phyloP scores from a whole-genome alignment of 139 green algal genomes.

The Chlorella sorokiniana region DNA sequence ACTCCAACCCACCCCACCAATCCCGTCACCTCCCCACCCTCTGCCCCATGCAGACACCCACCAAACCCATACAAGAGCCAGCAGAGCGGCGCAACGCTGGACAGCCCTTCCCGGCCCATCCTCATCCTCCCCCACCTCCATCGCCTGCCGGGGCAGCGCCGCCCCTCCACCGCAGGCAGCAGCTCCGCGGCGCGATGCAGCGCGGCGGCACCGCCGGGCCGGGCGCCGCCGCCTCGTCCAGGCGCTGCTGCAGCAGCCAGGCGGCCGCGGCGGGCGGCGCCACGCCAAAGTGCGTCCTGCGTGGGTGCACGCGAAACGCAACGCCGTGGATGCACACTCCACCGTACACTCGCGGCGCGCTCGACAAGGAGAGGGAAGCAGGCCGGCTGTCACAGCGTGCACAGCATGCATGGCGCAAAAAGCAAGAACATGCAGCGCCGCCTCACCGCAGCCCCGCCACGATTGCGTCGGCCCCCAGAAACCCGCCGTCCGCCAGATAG shows the following conservation, averaged over 20 bases:
- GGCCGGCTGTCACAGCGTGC: no score
- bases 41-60: no score
- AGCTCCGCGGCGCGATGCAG: constrained; percentile 36
- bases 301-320: neutral
- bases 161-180: constrained; percentile 4
- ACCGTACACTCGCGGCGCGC: no score
- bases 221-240: constrained; percentile 29
- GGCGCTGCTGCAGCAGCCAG: constrained; percentile 38
- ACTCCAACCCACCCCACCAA: no score
- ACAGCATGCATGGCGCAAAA: no score
- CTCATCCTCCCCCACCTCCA: constrained; percentile 9
- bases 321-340: no score
- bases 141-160: constrained; percentile 2
- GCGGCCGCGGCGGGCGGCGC: neutral
- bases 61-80: no score
- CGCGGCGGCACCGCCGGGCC: neutral
- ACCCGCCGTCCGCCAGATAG: constrained; percentile 53
- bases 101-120: no score
- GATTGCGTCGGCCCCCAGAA: neutral
- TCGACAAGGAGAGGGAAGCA: no score
- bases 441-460: constrained; percentile 15
- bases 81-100: no score
- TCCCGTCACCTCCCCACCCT: no score
- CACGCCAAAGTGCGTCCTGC: constrained; percentile 21
- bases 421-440: neutral